A percentile compares a stretch with the other conserved stretches of the same genome.
These are phyloP conservation scores for Aspergillus persii DNA, from an alignment of 2,329 filamentous ascomycete species.

Conservation along the genomic window DNA sequence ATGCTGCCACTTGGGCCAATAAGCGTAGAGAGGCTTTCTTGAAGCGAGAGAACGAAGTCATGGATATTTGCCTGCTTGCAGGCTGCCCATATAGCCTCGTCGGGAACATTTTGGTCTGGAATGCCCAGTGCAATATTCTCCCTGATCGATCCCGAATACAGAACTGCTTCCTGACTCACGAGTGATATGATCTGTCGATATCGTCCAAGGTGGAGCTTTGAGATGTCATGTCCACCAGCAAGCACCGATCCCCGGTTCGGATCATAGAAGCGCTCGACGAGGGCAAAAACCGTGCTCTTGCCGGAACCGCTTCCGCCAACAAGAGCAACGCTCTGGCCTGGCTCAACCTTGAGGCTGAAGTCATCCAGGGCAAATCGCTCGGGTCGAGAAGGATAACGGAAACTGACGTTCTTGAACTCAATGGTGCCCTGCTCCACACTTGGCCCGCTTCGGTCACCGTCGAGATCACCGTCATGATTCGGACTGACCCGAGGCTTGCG, in stretches of 20 bases:
- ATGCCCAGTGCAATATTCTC: conserved; percentile 48
- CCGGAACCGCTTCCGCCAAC: conserved; percentile 56
- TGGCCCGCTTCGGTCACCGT: not conserved
- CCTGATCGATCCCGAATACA: conserved; percentile 42
- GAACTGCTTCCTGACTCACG: too few relatives aligned
- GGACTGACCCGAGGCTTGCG: conserved; percentile 22
- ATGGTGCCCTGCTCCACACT: conserved; percentile 4
- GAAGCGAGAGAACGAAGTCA: conserved; percentile 55
- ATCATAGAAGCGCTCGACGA: conserved; percentile 66
- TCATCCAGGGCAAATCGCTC: conserved; percentile 13
- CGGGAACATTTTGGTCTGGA: conserved; percentile 6
- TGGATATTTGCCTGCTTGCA: conserved; percentile 24
- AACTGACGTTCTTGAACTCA: conserved; percentile 44
- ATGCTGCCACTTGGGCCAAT: conserved; percentile 52
- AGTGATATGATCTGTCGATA: too few relatives aligned
- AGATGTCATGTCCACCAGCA: too few relatives aligned
- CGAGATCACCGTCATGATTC: too few relatives aligned
- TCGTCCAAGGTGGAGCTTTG: too few relatives aligned
- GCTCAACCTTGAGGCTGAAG: conserved; percentile 31
- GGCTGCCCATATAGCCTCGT: not conserved
- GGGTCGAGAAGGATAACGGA: conserved; percentile 25
- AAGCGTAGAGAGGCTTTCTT: conserved; percentile 53
- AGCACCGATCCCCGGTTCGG: conserved; percentile 41
- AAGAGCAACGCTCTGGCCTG: conserved; percentile 53
- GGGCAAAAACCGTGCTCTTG: conserved; percentile 64